These are phyloP conservation scores for Chalciporus pseudorubinellus DNA, from an alignment of 768 basidiomycete species.

Conservation along the genomic window DNA sequence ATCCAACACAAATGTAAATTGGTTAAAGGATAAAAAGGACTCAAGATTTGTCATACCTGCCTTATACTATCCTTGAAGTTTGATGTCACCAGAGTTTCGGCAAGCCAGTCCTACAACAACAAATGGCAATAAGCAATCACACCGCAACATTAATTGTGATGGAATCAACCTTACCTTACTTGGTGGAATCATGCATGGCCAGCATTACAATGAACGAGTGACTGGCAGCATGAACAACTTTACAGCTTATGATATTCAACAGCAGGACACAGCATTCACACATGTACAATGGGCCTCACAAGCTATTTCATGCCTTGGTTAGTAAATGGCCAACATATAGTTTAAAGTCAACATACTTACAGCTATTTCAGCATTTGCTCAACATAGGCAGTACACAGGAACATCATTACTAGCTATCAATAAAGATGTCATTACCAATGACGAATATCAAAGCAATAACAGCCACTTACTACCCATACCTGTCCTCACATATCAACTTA, in stretches of 20 bases:
- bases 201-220: neutral
- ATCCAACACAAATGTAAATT: too few species aligned
- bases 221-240: neutral
- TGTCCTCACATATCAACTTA: too few species aligned
- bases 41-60: neutral
- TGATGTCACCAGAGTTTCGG: constrained; percentile 4
- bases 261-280: neutral
- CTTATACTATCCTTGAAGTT: neutral
- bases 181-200: constrained; percentile 1
- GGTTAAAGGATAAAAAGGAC: constrained; percentile 7
- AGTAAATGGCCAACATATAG: too few species aligned
- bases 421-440: too few species aligned
- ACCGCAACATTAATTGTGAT: neutral
- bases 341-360: too few species aligned
- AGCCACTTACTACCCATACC: too few species aligned
- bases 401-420: too few species aligned
- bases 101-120: constrained; percentile 2
- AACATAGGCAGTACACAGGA: too few species aligned
- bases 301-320: too few species aligned
- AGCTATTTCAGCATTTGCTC: too few species aligned
- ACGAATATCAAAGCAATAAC: too few species aligned
- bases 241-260: neutral
- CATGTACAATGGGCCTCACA: neutral
- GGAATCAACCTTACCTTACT: neutral
- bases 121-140: constrained; percentile 7